These are phyloP conservation scores for Kwoniella europaea DNA, from an alignment of 768 basidiomycete species.

Conservation along the genomic window DNA sequence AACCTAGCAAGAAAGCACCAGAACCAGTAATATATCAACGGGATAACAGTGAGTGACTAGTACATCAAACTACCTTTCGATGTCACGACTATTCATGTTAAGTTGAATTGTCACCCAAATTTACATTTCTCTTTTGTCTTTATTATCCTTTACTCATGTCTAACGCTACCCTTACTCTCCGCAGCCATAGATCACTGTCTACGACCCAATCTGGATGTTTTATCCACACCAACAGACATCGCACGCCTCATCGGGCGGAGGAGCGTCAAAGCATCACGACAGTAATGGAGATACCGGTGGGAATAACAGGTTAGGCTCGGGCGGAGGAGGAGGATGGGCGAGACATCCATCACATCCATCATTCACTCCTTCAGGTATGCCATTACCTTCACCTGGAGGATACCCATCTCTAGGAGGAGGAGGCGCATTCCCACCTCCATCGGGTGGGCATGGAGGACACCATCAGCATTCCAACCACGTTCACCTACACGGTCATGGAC, in stretches of 20 bases:
- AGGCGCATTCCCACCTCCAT: constrained; percentile 20
- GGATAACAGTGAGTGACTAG: constrained; percentile 4
- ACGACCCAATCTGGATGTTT: constrained; percentile 33
- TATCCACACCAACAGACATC: constrained; percentile 37
- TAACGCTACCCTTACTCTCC: neutral
- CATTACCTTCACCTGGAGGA: constrained; percentile 27
- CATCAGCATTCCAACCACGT: constrained; percentile 25
- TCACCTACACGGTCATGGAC: constrained; percentile 30
- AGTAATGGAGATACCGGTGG: constrained; percentile 26
- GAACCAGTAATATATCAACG: neutral
- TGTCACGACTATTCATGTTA: neutral
- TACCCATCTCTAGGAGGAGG: constrained; percentile 28
- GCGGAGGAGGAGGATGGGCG: constrained; percentile 30
- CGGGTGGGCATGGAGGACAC: constrained; percentile 27
- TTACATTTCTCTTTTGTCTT: neutral
- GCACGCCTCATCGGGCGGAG: constrained; percentile 26
- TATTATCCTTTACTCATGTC: neutral
- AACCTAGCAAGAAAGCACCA: neutral
- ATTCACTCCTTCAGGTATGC: constrained; percentile 34
- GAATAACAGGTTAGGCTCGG: constrained; percentile 19
- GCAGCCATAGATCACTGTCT: neutral
- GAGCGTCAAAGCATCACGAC: constrained; percentile 41
- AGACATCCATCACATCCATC: constrained; percentile 27
- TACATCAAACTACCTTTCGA: neutral
- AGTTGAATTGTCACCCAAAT: neutral